Base-by-base conservation (phyloP, 345 rosid species). In the Chamaenerion angustifolium region DNA sequence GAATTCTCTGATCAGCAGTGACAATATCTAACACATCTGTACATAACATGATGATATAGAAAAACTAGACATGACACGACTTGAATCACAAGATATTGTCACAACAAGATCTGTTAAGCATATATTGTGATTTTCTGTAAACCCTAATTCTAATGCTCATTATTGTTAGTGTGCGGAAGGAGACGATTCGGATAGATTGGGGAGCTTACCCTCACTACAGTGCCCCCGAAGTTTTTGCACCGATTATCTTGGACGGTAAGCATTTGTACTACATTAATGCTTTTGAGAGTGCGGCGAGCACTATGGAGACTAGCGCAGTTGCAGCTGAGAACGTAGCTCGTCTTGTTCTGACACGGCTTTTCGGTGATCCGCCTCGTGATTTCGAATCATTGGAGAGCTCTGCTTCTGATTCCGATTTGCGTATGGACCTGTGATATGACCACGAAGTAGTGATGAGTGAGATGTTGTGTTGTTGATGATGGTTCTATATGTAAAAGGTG, bases 151-250 rank as follows among this genome's bases (percentile, higher is more conserved):
- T 43, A 5, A 1, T 2, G 17, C 9, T 42, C 6, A 50, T 47
- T 45, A 16, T 31, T 71, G 42, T 14, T 62, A 92, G 96, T 25
- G 50, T 0, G 27, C 75, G 95, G 74, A 64, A 46, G 66, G 85
- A 83, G 56, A 87, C 96, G 2, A 12, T 80, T 52, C 75, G 65
- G 31, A 82, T 87, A 56, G 51, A 87, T 64, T 92, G 98, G 96
- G 98, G 76, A n/a, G 98, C 98, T 12, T 92, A 92, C 70, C 98
- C 98, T 3, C 81, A 77, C 61, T 87, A 78, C 70, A 62, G 71
- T 10, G 89, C 95, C 2, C 95, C 95, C 1, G 95, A 87, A 69
- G 82, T 71, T 47, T 92, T 84, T 21, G 93, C 96, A 18, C 98
- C 93, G 0, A 79, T 92, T 64, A 47, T 87, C 54, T 67, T 92